Conservation (phyloP, 495 filamentous ascomycete species). For the Penicillium chermesinum region DNA sequence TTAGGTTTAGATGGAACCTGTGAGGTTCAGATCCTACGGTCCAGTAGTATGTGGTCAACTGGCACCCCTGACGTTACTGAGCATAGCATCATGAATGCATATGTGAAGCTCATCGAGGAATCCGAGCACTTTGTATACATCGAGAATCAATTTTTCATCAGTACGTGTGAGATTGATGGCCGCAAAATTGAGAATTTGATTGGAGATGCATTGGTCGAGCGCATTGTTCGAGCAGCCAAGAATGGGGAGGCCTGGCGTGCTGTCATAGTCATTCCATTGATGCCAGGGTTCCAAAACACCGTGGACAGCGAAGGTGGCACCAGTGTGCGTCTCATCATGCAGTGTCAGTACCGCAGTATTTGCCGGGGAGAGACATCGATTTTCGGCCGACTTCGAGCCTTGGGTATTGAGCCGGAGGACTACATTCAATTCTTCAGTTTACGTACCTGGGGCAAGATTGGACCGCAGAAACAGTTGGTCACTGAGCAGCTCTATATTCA, state of each 20-base stretch:
- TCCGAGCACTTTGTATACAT: conserved; percentile 99
- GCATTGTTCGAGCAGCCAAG: conserved; percentile 77
- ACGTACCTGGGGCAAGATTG: conserved; percentile 89
- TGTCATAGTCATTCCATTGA: conserved; percentile 89
- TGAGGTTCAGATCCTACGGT: conserved; percentile 92
- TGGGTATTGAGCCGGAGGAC: conserved; percentile 91
- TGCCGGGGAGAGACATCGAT: conserved; percentile 91
- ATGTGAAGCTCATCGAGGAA: conserved; percentile 87
- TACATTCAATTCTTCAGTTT: conserved; percentile 95
- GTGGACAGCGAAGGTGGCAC: conserved; percentile 91
- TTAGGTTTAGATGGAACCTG: conserved; percentile 89
- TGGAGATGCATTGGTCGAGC: conserved; percentile 90
- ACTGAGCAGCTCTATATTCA: conserved; percentile 99
- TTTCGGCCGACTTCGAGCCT: conserved; percentile 74
- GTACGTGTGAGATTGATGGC: conserved; percentile 81
- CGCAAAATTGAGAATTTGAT: conserved; percentile 88
- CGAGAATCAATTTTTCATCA: conserved; percentile 99
- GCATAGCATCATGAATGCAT: conserved; percentile 92
- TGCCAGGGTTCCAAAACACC: conserved; percentile 97
- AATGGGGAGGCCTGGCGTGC: conserved; percentile 90
- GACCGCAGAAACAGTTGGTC: conserved; percentile 71
- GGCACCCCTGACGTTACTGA: conserved; percentile 79
- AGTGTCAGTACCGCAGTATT: conserved; percentile 96
- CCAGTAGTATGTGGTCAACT: conserved; percentile 84
- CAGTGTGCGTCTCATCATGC: conserved; percentile 92